Percentiles rank a stretch among this genome's conserved stretches.
Evolutionary conservation across 2,329 filamentous ascomycete species (phyloP).

Genomic region (Aspergillus puulaauensis): DNA sequence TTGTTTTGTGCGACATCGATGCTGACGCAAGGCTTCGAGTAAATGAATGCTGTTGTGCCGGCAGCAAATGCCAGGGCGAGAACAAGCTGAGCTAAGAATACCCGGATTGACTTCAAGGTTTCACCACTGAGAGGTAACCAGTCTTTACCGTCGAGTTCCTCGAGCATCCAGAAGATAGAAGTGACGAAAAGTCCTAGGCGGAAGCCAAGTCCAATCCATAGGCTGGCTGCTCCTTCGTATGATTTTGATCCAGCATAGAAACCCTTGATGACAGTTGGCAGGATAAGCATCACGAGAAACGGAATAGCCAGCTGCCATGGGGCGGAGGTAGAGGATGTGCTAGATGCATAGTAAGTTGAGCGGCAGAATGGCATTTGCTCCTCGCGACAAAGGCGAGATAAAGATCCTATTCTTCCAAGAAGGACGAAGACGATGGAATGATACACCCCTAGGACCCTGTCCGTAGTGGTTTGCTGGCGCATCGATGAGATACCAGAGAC

Average conservation of each 20-base stretch:
- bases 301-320: conserved; percentile 85
- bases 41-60: conserved; percentile 80
- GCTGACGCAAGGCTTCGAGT: conserved; percentile 79
- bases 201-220: conserved; percentile 81
- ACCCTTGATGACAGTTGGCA: conserved; percentile 77
- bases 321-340: conserved; percentile 87
- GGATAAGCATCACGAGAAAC: conserved; percentile 66
- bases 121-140: conserved; percentile 69
- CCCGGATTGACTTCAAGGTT: conserved; percentile 69
- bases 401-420: conserved; percentile 75
- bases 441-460: conserved; percentile 75
- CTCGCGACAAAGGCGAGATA: conserved; percentile 90
- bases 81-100: conserved; percentile 75
- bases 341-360: conserved; percentile 93
- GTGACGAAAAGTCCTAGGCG: conserved; percentile 72
- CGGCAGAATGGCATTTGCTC: conserved; percentile 97
- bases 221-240: conserved; percentile 79
- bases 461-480: conserved; percentile 64
- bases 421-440: conserved; percentile 82
- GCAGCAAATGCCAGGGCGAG: conserved; percentile 79
- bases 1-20: conserved; percentile 59
- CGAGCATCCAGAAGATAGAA: conserved; percentile 82
- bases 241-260: conserved; percentile 82
- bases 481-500: conserved; percentile 73
- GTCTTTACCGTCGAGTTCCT: conserved; percentile 78